Base-by-base conservation (phyloP, 2,329 filamentous ascomycete genomes). In the Sporothrix variecibatus region DNA sequence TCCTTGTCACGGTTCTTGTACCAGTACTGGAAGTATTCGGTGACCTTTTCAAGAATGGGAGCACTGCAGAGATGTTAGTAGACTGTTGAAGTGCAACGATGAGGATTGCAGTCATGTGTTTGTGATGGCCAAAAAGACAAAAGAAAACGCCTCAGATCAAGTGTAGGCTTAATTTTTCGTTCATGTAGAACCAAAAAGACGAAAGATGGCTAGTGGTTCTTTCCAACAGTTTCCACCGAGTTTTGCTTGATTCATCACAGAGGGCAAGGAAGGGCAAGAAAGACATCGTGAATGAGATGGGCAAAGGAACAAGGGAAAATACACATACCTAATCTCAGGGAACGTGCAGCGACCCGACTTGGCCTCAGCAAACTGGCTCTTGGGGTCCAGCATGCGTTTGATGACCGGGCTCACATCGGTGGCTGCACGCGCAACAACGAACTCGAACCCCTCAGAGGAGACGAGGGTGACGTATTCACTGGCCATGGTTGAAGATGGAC, bases 21-120 rank as follows among this genome's bases (percentile, higher is more conserved):
- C 85, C 92, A 93, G 84, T 94, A 95, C 80, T 94, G 93, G 76
- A 94, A 91, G 83, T 95, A 95, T 82, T 95, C 92, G 81, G 91
- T 92, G 43, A 95, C 90, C 80, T 94, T 94, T 81, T 95, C 93
- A 2, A 95, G 88, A 6, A 94, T 88, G 72, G 91, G 85, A 76
- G 90, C 91, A 82, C 92, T 94, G 81, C 67, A 78, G 64, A 46
- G 58, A 4, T 8, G 72, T 71, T 53, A 74, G 64, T 26, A 46
- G 58, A 15, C 1, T 67, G 23, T 34, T 26, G 2, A 38, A 23
- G 28, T 56, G 28, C 15, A 17, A 49, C 34, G 65, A 28, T 15
- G 34, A n/a, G n/a, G n/a, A n/a, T n/a, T n/a, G n/a, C n/a, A n/a
- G n/a, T n/a, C n/a, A n/a, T n/a, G n/a, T n/a, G n/a, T n/a, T n/a